phyloP scores from a whole-genome alignment of 2,329 filamentous ascomycete species.

The Aspergillus sp. region DNA sequence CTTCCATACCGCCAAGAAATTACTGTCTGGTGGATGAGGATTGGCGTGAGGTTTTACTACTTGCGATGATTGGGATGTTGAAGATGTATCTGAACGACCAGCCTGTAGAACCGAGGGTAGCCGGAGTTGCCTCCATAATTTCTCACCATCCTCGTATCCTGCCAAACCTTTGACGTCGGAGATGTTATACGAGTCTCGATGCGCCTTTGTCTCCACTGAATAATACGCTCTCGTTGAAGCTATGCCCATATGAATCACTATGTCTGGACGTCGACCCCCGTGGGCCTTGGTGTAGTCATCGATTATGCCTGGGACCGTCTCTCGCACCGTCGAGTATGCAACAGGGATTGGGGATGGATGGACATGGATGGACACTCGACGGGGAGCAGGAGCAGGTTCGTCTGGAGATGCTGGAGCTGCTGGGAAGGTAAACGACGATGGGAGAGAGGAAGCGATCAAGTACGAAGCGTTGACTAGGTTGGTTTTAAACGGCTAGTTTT shows the following conservation, averaged over 20 bases:
- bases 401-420: constrained; percentile 10
- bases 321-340: constrained; percentile 62
- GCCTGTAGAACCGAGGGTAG: constrained; percentile 51
- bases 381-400: constrained; percentile 13
- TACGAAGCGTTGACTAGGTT: constrained; percentile 74
- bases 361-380: constrained; percentile 36
- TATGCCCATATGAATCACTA: constrained; percentile 76
- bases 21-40: constrained; percentile 27
- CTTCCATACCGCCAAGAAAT: constrained; percentile 32
- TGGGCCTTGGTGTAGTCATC: constrained; percentile 35
- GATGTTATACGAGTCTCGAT: constrained; percentile 67
- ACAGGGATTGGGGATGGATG: constrained; percentile 67
- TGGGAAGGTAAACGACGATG: constrained; percentile 54
- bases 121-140: constrained; percentile 49
- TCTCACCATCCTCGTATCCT: constrained; percentile 42
- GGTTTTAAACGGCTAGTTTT: constrained; percentile 65
- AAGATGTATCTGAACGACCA: constrained; percentile 24
- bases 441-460: constrained; percentile 69
- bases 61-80: neutral
- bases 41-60: constrained; percentile 2
- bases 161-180: constrained; percentile 61
- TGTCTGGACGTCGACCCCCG: constrained; percentile 50
- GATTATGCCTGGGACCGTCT: constrained; percentile 61
- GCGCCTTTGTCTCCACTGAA: constrained; percentile 64
- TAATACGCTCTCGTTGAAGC: constrained; percentile 63